Evolutionary conservation across 352 stramenopile species (phyloP), one percentile per base, ranked within the genome.

Genomic region (Globisporangium nunn): DNA sequence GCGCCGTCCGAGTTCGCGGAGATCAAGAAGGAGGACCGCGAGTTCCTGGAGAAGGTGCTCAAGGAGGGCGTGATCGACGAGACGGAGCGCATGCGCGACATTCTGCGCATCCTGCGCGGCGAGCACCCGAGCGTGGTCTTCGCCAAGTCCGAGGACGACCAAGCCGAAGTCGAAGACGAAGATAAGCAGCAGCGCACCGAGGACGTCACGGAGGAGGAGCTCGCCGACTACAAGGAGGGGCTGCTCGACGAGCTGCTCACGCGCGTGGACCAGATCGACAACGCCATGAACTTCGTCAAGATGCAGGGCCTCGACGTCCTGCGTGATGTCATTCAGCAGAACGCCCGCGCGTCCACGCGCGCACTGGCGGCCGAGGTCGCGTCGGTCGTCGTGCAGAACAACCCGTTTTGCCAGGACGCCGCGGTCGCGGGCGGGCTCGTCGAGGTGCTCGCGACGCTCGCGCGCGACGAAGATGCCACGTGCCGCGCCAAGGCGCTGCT

Each of bases 251-350:
- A 95, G 62, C 72, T 95, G 56, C 69, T 95, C 61, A 84, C 74
- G 54, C 81, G 82, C 58, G 82, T 95, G 28, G 85, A 93, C 66
- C 82, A 95, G 70, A 89, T 95, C 51, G 85, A 95, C 71, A 93
- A 90, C 40, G 82, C 85, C 37, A 85, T 88, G 69, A 93, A 91
- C 71, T 92, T 95, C 46, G 71, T 84, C 62, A 95, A 95, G 70
- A 88, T 88, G 75, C 68, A 85, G 17, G 85, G 82, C 0, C 61
- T 95, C 18, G 59, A 61, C 1, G 72, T 84, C 47, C 68, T 93
- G 52, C 74, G 70, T 0, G 72, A 72, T 31, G 69, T 92, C 31
- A 85, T 95, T 49, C 52, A 81, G 15, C 63, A 77, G 52, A 79
- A 85, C 59, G 52, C 66, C 28, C 76, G 71, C 28, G 61, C 70